Evolutionary conservation across 768 basidiomycete species (phyloP).

Genomic region (Suillus subalutaceus): DNA sequence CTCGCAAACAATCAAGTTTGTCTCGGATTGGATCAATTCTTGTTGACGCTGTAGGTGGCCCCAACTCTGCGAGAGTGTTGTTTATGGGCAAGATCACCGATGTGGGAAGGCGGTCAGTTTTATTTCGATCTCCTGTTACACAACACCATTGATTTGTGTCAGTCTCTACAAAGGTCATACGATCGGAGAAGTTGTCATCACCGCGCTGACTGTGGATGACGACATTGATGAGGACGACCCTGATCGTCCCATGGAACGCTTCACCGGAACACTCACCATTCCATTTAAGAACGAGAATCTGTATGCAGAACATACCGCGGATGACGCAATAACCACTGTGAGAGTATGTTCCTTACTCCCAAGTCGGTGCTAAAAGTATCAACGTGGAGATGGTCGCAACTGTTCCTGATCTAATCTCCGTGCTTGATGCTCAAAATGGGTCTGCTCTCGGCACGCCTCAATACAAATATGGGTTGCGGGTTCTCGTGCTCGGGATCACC

Average conservation of each 20-base stretch:
- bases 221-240: constrained; percentile 31
- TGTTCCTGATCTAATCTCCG: constrained; percentile 68
- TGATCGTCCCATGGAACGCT: constrained; percentile 22
- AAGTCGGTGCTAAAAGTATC: neutral
- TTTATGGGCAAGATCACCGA: constrained; percentile 66
- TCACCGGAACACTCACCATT: constrained; percentile 42
- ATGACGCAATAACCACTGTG: constrained; percentile 31
- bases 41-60: constrained; percentile 40
- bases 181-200: constrained; percentile 40
- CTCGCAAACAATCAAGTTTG: constrained; percentile 49
- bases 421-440: constrained; percentile 65
- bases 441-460: constrained; percentile 65
- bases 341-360: constrained; percentile 1
- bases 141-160: neutral
- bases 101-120: constrained; percentile 40
- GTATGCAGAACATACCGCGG: constrained; percentile 44
- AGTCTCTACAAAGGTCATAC: constrained; percentile 42
- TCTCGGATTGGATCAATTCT: constrained; percentile 38
- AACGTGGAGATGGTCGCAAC: constrained; percentile 47
- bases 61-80: constrained; percentile 40
- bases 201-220: constrained; percentile 29
- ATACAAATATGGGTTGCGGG: constrained; percentile 62
- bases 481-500: constrained; percentile 49
- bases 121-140: neutral
- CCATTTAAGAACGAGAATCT: constrained; percentile 70